Evolutionary conservation across 768 basidiomycete species (phyloP).

Genomic region (Pleurotus sapidus): DNA sequence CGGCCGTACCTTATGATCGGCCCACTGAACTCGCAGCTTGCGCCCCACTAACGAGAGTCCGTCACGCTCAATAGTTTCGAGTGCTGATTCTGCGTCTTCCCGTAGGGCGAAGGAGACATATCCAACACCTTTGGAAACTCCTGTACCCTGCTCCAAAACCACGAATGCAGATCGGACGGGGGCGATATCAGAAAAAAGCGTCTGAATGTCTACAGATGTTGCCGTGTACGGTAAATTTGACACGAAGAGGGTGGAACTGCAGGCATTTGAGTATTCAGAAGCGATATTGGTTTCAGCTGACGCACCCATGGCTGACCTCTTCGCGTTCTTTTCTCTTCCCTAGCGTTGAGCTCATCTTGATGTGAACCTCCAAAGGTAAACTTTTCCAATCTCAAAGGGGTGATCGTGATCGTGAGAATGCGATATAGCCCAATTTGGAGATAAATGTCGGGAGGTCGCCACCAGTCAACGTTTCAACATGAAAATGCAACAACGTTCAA

Average conservation of each 20-base stretch:
- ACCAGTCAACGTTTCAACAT: too few species aligned
- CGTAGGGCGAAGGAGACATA: conserved; percentile 90
- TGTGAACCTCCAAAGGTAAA: background rate
- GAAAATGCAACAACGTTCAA: too few species aligned
- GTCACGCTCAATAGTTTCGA: conserved; percentile 60
- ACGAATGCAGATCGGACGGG: conserved; percentile 94
- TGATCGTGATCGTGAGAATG: too few species aligned
- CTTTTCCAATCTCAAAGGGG: conserved; percentile 1
- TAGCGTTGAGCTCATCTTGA: conserved; percentile 22
- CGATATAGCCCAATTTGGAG: too few species aligned
- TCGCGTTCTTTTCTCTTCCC: conserved; percentile 44
- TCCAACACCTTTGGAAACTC: conserved; percentile 90
- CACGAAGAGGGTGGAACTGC: conserved; percentile 85
- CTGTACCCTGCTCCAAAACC: conserved; percentile 73
- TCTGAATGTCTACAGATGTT: conserved; percentile 87
- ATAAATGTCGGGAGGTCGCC: too few species aligned
- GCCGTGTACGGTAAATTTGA: conserved; percentile 90
- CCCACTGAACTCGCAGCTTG: conserved; percentile 75
- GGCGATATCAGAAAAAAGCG: conserved; percentile 93
- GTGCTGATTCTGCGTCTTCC: conserved; percentile 82
- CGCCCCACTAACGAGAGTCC: conserved; percentile 67
- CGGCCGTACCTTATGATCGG: conserved; percentile 64
- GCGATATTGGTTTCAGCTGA: conserved; percentile 6
- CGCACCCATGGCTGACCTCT: conserved; percentile 29
- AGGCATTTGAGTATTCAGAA: too few species aligned